Evolutionary conservation across 2,329 filamentous ascomycete species (phyloP).

Genomic region (Didymella lethalis): DNA sequence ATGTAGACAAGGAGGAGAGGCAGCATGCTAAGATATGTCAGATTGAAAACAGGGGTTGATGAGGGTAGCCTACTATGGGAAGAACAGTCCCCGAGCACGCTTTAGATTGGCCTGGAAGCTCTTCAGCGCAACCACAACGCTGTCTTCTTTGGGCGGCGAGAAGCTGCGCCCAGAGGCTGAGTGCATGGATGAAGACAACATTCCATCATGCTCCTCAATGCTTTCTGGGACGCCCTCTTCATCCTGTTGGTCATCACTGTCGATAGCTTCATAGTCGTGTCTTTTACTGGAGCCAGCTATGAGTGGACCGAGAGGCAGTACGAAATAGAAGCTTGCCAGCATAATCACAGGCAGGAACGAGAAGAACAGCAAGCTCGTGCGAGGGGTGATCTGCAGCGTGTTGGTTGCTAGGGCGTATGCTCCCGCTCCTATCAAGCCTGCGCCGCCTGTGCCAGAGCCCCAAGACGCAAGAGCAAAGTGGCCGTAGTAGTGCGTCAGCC

Average conservation of each 20-base stretch:
- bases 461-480: slow-evolving; percentile 86
- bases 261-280: slow-evolving; percentile 63
- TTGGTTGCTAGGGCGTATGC: slow-evolving; percentile 88
- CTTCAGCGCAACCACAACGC: slow-evolving; percentile 26
- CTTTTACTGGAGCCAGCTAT: slow-evolving; percentile 55
- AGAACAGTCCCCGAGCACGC: slow-evolving; percentile 74
- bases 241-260: slow-evolving; percentile 49
- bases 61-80: slow-evolving; percentile 64
- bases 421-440: slow-evolving; percentile 79
- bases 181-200: slow-evolving; percentile 46
- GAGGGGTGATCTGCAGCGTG: slow-evolving; percentile 76
- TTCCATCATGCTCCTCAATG: slow-evolving; percentile 43
- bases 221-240: slow-evolving; percentile 28
- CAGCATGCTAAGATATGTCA: slow-evolving; percentile 69
- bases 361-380: slow-evolving; percentile 76
- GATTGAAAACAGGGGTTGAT: not conserved
- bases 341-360: slow-evolving; percentile 83
- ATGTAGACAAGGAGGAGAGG: slow-evolving; percentile 92
- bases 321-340: slow-evolving; percentile 82
- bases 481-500: slow-evolving; percentile 92
- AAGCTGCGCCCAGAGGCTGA: slow-evolving; percentile 43
- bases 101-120: slow-evolving; percentile 63
- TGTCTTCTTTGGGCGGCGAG: slow-evolving; percentile 24
- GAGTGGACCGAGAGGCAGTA: slow-evolving; percentile 76
- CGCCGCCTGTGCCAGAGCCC: slow-evolving; percentile 91